Conservation (phyloP, 495 filamentous ascomycete species). For the Aspergillus affinis region DNA sequence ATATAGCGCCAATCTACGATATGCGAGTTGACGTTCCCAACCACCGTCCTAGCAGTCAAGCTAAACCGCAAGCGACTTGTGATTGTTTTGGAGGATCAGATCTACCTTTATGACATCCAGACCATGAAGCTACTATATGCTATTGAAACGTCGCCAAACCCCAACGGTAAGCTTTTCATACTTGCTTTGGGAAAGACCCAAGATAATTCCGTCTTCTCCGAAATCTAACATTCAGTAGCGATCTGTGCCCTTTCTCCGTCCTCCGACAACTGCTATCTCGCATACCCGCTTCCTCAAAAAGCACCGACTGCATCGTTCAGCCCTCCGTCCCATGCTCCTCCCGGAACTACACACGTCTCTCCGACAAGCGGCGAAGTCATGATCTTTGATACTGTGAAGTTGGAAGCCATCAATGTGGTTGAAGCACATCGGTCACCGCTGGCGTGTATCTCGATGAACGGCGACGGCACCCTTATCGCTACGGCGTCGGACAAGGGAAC, state of each 20-base stretch:
- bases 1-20: slow-evolving; percentile 85
- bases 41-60: slow-evolving; percentile 86
- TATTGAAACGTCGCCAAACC: slow-evolving; percentile 90
- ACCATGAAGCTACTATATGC: slow-evolving; percentile 94
- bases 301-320: slow-evolving; percentile 59
- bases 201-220: slow-evolving; percentile 11
- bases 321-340: slow-evolving; percentile 81
- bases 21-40: slow-evolving; percentile 97
- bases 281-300: slow-evolving; percentile 88
- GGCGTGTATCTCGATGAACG: slow-evolving; percentile 85
- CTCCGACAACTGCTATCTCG: slow-evolving; percentile 92
- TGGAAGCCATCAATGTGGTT: slow-evolving; percentile 86
- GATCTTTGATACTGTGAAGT: slow-evolving; percentile 81
- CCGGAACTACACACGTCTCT: slow-evolving; percentile 66
- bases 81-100: slow-evolving; percentile 89
- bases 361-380: slow-evolving; percentile 91
- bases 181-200: not conserved
- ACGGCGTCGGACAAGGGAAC: slow-evolving; percentile 97
- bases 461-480: slow-evolving; percentile 87
- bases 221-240: slow-evolving; percentile 46
- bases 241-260: slow-evolving; percentile 92
- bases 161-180: slow-evolving; percentile 56
- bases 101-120: slow-evolving; percentile 96
- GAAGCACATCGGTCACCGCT: slow-evolving; percentile 94
- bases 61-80: slow-evolving; percentile 92